Evolutionary conservation across 2,329 filamentous ascomycete species (phyloP).

Genomic region (Botrytis hyacinthi): DNA sequence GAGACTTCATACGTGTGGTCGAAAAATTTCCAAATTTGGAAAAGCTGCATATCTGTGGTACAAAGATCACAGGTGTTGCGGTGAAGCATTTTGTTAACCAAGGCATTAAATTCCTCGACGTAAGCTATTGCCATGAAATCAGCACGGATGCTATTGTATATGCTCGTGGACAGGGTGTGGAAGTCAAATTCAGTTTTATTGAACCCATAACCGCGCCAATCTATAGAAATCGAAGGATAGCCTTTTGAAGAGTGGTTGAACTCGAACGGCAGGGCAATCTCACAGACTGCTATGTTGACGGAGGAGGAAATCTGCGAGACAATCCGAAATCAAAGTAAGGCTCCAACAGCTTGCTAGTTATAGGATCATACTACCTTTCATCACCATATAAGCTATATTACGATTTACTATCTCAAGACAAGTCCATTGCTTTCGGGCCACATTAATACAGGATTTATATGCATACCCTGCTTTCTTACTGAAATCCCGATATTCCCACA

Average conservation of each 20-base stretch:
- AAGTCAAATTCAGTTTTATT: slow-evolving; percentile 29
- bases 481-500: not conserved
- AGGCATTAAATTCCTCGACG: slow-evolving; percentile 33
- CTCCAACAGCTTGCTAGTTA: not conserved
- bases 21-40: slow-evolving; percentile 33
- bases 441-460: not conserved
- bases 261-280: too few species aligned
- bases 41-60: slow-evolving; percentile 32
- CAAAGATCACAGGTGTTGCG: slow-evolving; percentile 38
- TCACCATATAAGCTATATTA: not conserved
- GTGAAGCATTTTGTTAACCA: slow-evolving; percentile 37
- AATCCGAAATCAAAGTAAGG: not conserved
- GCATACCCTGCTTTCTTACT: too few species aligned
- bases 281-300: not conserved
- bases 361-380: not conserved
- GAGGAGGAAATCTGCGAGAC: not conserved
- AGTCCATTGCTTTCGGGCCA: not conserved
- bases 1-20: slow-evolving; percentile 27
- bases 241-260: not conserved
- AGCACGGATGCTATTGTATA: slow-evolving; percentile 38
- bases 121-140: slow-evolving; percentile 33
- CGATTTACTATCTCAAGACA: not conserved
- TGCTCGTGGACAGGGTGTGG: slow-evolving; percentile 34
- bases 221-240: not conserved
- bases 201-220: not conserved